Base-by-base conservation (phyloP, 176 grass and related monocot species). In the Eremochloa ophiuroides region DNA sequence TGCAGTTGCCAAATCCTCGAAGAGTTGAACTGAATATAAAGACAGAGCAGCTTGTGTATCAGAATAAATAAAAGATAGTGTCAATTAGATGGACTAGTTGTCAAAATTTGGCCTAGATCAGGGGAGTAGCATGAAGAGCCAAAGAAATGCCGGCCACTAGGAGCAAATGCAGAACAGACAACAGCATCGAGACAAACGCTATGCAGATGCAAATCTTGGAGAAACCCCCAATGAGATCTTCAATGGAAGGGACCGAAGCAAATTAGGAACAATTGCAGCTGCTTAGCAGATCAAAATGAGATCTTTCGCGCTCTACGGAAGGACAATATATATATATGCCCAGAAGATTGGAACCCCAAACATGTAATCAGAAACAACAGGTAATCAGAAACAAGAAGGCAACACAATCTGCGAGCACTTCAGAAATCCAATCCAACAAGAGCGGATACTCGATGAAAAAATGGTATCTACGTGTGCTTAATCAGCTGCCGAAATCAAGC, bases 141-240 rank as follows among this genome's bases (percentile, higher is more conserved):
- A 90, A 82, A 79, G 73, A 90, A 68, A 68, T 62, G 84, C 88
- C 88, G 84, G 74, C 61, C 77, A 76, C 70, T 71, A 81, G 60
- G 66, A 67, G 34, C 74, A 79, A 83, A 86, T 78, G 83, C 73
- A 79, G 79, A 28, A 61, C 48, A 69, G 74, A 53, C 60, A 90
- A 83, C 14, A 73, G 47, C 58, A 51, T 6, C 30, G 26, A 46
- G 74, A 90, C 68, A 83, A 86, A 78, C n/a, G 39, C 40, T 69
- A 82, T 25, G 25, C 64, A n/a, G 34, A 71, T 58, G 71, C 34
- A 89, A 90, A 83, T 90, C 68, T 83, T 17, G 83, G 26, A 82
- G 68, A 51, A 11, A 78, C 59, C 4, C 18, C 14, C 46, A 3
- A 25, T 16, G 51, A 75, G 65, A 80, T 56, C 65, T 76, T 64